phyloP scores from a whole-genome alignment of 1,284 basidiomycete genomes.

The Polyporus tsugae region DNA sequence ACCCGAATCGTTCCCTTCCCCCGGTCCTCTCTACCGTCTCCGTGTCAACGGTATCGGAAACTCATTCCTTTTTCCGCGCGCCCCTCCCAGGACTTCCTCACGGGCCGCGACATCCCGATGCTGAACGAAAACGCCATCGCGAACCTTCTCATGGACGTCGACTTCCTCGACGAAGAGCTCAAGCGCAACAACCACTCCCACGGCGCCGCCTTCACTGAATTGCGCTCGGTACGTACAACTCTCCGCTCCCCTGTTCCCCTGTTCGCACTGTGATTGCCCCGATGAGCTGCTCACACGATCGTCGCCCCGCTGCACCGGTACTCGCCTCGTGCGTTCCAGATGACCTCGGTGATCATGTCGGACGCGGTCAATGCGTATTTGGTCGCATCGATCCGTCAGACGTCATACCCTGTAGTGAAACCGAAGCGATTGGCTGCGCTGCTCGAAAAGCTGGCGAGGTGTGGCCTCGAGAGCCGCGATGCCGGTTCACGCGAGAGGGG shows the following conservation, averaged over 20 bases:
- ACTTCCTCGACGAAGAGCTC: conserved; percentile 87
- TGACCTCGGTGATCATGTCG: conserved; percentile 77
- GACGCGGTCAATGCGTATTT: conserved; percentile 85
- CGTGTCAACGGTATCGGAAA: conserved; percentile 10
- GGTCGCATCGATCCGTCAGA: conserved; percentile 74
- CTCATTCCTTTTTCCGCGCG: conserved; percentile 10
- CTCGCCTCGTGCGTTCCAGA: conserved; percentile 55
- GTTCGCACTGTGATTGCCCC: conserved; percentile 22
- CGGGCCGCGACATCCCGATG: conserved; percentile 77
- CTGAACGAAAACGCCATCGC: conserved; percentile 91
- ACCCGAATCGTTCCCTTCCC: not conserved
- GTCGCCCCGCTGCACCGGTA: conserved; percentile 6
- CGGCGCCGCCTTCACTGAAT: conserved; percentile 80
- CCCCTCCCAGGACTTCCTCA: conserved; percentile 75
- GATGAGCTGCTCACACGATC: conserved; percentile 23
- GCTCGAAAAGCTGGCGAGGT: conserved; percentile 82
- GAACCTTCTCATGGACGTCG: conserved; percentile 84
- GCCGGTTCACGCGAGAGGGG: conserved; percentile 63
- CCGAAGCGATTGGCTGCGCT: conserved; percentile 80
- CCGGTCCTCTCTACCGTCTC: not conserved
- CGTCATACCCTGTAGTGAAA: conserved; percentile 77
- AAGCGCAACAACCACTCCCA: conserved; percentile 76
- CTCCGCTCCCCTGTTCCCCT: not conserved
- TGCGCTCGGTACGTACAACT: conserved; percentile 72
- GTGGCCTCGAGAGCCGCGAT: conserved; percentile 70